Percentiles rank a stretch among this genome's conserved stretches.
Evolutionary conservation across 805 yeast species (phyloP).

Genomic region (Yarrowia sp.): DNA sequence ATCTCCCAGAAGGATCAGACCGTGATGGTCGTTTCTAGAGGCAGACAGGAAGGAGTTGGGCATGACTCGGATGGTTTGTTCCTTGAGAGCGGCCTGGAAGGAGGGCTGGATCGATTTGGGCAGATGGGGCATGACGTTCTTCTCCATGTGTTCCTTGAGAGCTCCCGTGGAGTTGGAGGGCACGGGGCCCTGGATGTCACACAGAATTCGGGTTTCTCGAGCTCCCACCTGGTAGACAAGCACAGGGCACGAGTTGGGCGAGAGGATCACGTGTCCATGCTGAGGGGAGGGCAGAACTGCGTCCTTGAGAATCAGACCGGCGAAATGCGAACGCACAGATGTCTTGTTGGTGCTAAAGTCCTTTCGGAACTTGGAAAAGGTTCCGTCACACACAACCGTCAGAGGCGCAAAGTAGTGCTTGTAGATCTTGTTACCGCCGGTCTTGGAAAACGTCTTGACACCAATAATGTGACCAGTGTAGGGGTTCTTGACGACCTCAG

Average conservation of each 20-base stretch:
- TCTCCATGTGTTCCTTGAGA: constrained; percentile 63
- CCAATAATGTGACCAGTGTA: constrained; percentile 69
- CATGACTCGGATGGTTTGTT: constrained; percentile 76
- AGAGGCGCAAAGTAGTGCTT: constrained; percentile 62
- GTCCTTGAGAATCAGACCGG: constrained; percentile 77
- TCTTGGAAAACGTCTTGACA: constrained; percentile 53
- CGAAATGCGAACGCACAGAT: constrained; percentile 78
- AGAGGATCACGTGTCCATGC: constrained; percentile 90
- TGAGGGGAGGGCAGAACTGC: constrained; percentile 76
- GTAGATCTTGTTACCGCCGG: constrained; percentile 48
- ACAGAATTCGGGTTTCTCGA: constrained; percentile 82
- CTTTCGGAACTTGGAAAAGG: constrained; percentile 88
- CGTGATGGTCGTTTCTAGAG: constrained; percentile 67
- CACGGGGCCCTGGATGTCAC: constrained; percentile 81
- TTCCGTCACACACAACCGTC: constrained; percentile 89
- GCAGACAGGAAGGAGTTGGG: constrained; percentile 94
- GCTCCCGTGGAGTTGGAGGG: constrained; percentile 70
- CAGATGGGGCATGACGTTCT: constrained; percentile 67
- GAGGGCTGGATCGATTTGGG: constrained; percentile 73
- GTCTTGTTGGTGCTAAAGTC: constrained; percentile 72
- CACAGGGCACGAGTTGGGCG: constrained; percentile 80
- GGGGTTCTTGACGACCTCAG: constrained; percentile 63
- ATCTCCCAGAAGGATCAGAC: constrained; percentile 86
- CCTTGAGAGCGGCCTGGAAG: constrained; percentile 67
- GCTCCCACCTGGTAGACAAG: constrained; percentile 86